These are phyloP conservation scores for Fusarium devonianum DNA, from an alignment of 2,329 filamentous ascomycete species.

Conservation along the genomic window DNA sequence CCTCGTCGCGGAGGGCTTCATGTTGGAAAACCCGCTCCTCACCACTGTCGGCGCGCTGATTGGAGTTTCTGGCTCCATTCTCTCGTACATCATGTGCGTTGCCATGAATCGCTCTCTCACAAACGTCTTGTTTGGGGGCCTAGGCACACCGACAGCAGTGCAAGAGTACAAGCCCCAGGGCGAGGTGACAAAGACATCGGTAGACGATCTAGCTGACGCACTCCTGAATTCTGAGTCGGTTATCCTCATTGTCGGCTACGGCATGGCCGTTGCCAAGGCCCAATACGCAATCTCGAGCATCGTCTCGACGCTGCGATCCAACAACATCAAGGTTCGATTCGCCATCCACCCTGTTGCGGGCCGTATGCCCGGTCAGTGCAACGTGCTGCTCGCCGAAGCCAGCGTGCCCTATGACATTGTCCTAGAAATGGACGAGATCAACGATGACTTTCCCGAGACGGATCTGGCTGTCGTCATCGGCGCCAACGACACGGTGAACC, in stretches of 20 bases:
- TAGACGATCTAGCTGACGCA: conserved; percentile 82
- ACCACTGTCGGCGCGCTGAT: conserved; percentile 88
- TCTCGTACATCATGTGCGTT: conserved; percentile 86
- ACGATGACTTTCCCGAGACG: conserved; percentile 86
- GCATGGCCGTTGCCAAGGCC: conserved; percentile 93
- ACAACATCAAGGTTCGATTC: conserved; percentile 83
- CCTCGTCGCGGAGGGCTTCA: conserved; percentile 87
- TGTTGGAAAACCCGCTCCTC: conserved; percentile 86
- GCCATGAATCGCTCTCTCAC: conserved; percentile 92
- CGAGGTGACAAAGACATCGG: conserved; percentile 75
- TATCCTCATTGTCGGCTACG: conserved; percentile 90
- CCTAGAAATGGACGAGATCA: conserved; percentile 95
- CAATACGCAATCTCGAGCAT: conserved; percentile 91
- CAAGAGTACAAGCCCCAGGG: conserved; percentile 79
- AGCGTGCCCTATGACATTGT: conserved; percentile 91
- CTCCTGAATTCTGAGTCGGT: conserved; percentile 81
- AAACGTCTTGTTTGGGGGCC: conserved; percentile 88
- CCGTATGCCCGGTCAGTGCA: conserved; percentile 92
- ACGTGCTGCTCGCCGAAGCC: conserved; percentile 87
- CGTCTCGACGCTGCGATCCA: conserved; percentile 73
- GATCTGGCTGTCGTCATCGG: conserved; percentile 89
- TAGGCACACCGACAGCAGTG: conserved; percentile 66
- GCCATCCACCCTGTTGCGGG: conserved; percentile 91
- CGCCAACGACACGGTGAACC: conserved; percentile 92
- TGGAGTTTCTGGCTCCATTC: conserved; percentile 85